Base-by-base conservation (phyloP, 2,329 filamentous ascomycete species). In the Fusarium buharicum region DNA sequence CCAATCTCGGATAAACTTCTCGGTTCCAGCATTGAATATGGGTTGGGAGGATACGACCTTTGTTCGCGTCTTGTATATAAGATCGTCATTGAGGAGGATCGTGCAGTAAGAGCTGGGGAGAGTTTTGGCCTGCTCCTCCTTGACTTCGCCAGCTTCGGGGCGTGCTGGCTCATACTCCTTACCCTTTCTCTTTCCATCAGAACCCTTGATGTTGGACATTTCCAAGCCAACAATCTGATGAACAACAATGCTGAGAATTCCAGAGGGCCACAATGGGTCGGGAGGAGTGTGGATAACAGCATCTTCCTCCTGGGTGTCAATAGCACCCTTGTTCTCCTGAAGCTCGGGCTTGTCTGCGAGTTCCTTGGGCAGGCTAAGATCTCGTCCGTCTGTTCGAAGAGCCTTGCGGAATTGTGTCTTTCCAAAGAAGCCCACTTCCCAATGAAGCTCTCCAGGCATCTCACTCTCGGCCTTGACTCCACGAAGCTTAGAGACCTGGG, bases 211-310 rank as follows among this genome's bases (percentile, higher is more conserved):
- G 66, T 97, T 94, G 57, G 91, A 88, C n/a, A 97, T 82, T 75
- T 97, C 93, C 9, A 99, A 84, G 59, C 95, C 96, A 66, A 97
- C 93, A 65, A 98, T 96, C 75, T 98, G 94, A 72, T 98, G 94
- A 22, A 98, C 84, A 38, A 98, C 84, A 33, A 98, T 77, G 68
- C 90, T 93, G 72, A 94, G 88, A 17, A 99, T 82, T 54, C 95
- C 95, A 67, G 90, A 96, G 1, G 94, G 95, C 92, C 93, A 98
- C 7, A 97, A 83, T n/a, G 94, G 94, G 73, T 98, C 94, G 0
- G 94, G 94, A 6, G 95, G 95, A 0, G 93, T 98, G 72, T 92
- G 90, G 38, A 90, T 86, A 3, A 96, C 92, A 2, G 92, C 92
- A 72, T 97, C 91, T 72, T 97, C 92, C 41, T 90, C 83, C 34